Base-by-base conservation (phyloP, 2,329 filamentous ascomycete genomes). In the Aspergillus sojae region DNA sequence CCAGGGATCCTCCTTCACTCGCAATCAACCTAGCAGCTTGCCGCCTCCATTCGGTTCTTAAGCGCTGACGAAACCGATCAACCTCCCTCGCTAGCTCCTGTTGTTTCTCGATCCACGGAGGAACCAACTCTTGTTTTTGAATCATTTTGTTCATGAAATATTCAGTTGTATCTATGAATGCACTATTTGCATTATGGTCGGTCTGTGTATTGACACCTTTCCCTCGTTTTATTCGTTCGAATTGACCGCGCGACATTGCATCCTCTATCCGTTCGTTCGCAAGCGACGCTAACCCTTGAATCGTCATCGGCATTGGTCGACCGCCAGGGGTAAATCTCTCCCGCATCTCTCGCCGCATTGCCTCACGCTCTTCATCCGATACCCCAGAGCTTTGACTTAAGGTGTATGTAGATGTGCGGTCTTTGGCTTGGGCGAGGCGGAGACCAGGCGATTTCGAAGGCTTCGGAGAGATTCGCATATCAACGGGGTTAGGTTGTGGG, bases 141-240 rank as follows among this genome's bases (percentile, higher is more conserved):
- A 99, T 97, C 82, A 98, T 97, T 79, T 96, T 95, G 80, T 99
- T 98, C 90, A 98, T 91, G 71, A 98, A 92, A 76, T 97, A 97
- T 78, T 98, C 94, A 0, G 95, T 98, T 0, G 94, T 98, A 74
- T 98, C 93, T 62, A 98, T 88, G 72, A 96, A 98, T 0, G 95
- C 93, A 69, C 91, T 96, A 70, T 90, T 90, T 1, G 92, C 91
- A 68, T 92, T 89, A 57, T 91, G 82, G 70, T 98, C 94, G n/a
- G 90, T 82, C 75, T 94, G 87, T 1, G 77, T 77, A 63, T 81
- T 79, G n/a, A 94, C 84, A 6, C 88, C 89, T 69, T 90, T 90
- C 0, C 94, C 94, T 2, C 94, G 85, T 9, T 88, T 89, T 14
- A 99, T 90, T 70, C 96, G 90, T 74, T 87, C 87, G 80, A 99